Conservation (phyloP, 148 eudicot species). For the Chenopodium berlandieri region DNA sequence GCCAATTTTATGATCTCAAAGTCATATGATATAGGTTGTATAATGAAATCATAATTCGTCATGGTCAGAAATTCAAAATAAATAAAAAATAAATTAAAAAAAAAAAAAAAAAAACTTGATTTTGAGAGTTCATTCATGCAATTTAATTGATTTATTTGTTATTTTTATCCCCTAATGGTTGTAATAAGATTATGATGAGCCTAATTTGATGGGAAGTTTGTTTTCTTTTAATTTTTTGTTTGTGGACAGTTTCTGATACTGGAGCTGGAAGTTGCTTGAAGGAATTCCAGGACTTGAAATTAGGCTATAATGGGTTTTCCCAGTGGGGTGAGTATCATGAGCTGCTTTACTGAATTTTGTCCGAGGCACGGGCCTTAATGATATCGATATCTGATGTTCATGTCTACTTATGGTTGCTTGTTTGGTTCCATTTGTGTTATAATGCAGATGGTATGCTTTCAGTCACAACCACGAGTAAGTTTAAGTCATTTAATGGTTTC, state of each 20-base stretch:
- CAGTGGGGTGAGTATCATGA: constrained; percentile 47
- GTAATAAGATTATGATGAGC: too few species aligned
- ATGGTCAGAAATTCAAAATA: too few species aligned
- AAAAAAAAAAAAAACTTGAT: too few species aligned
- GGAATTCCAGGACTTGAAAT: constrained; percentile 55
- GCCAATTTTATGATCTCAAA: too few species aligned
- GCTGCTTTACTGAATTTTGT: background rate
- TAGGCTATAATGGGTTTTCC: constrained; percentile 12
- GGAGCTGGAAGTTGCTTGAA: constrained; percentile 69
- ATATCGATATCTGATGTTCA: background rate
- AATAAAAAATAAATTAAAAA: too few species aligned
- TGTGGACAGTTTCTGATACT: constrained; percentile 73
- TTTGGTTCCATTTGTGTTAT: constrained; percentile 20
- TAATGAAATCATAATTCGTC: too few species aligned
- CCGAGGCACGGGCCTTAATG: background rate
- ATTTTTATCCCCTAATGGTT: too few species aligned
- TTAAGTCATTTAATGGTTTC: background rate
- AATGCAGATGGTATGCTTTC: constrained; percentile 80
- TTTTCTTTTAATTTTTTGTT: background rate
- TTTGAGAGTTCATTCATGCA: too few species aligned
- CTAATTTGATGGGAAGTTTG: too few species aligned
- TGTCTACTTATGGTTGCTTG: background rate
- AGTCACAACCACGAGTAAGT: constrained; percentile 78
- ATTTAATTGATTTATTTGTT: too few species aligned
- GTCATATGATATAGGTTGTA: too few species aligned